Percentiles rank a stretch among this genome's conserved stretches.
These are phyloP conservation scores for Firmiana major DNA, from an alignment of 345 rosid genomes.

Conservation along the genomic window DNA sequence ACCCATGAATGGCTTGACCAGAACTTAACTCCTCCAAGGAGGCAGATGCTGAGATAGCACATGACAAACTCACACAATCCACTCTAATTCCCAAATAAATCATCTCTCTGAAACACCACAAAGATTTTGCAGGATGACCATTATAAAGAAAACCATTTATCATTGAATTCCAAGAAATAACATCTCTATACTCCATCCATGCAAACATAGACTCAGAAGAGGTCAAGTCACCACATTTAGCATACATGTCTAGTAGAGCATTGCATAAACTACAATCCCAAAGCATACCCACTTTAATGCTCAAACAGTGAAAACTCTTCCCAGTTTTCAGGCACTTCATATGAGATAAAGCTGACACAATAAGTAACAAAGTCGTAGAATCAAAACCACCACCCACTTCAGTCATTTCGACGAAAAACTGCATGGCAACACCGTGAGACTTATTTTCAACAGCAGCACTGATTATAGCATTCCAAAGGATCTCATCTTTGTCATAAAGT, in stretches of 20 bases:
- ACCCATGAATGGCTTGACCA: slow-evolving; percentile 42
- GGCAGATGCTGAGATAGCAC: slow-evolving; percentile 49
- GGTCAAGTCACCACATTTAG: slow-evolving; percentile 47
- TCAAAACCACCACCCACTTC: slow-evolving; percentile 39
- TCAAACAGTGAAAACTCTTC: slow-evolving; percentile 38
- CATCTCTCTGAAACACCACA: slow-evolving; percentile 44
- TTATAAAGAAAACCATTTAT: slow-evolving; percentile 44
- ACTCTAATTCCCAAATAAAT: slow-evolving; percentile 32
- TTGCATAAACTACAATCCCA: slow-evolving; percentile 42
- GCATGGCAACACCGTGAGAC: slow-evolving; percentile 29
- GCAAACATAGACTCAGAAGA: slow-evolving; percentile 38
- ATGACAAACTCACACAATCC: slow-evolving; percentile 44
- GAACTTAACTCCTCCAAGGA: slow-evolving; percentile 29
- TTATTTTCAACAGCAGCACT: slow-evolving; percentile 43
- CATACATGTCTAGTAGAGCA: slow-evolving; percentile 53
- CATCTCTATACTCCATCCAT: slow-evolving; percentile 38
- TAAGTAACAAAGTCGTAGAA: slow-evolving; percentile 51
- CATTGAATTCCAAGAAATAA: slow-evolving; percentile 63
- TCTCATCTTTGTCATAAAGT: slow-evolving; percentile 36
- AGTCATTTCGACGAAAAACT: slow-evolving; percentile 38
- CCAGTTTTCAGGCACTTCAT: slow-evolving; percentile 26
- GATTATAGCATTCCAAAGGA: slow-evolving; percentile 62
- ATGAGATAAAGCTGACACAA: slow-evolving; percentile 31
- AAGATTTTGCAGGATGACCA: slow-evolving; percentile 34
- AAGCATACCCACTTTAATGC: slow-evolving; percentile 40